Base-by-base conservation (phyloP, 345 rosid species). In the Camelina hispida region DNA sequence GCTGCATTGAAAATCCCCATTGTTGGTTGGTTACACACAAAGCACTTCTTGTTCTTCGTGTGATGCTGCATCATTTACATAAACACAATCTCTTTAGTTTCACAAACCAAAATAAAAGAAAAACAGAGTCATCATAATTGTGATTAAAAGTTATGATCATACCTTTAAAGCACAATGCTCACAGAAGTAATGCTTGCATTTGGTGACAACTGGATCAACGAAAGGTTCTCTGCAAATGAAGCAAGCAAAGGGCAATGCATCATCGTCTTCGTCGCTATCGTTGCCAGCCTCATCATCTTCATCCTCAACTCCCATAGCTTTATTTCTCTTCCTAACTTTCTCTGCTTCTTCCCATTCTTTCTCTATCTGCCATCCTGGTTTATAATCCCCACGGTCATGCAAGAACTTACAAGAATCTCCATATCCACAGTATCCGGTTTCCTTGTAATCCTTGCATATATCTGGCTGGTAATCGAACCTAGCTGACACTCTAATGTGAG, bases 101-200 rank as follows among this genome's bases (percentile, higher is more conserved):
- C 64, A n/a, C 8, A 34, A 2, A 2, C 66, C 60, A 34, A 1
- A 32, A 5, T n/a, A 76, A 63, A 48, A 56, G 1, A 62, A 63
- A 37, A 18, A 11, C 51, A 34, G 18, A 62, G 10, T 2, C 37
- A 34, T 18, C 66, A 15, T 47, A 37, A 30, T 1, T 51, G 17
- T 17, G 11, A 38, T 10, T 16, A 15, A 14, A 14, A 32, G 28
- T 3, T 53, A 77, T 7, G 9, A 47, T 17, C 51, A 2, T 77
- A 90, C 98, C 98, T 83, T 91, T 48, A 91, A 79, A 76, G 98
- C 96, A 66, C 97, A 93, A 79, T 93, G 98, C 88, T 93, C 96
- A 9, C 96, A 93, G 77, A 93, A 91, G 82, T 87, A 89, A 63
- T 93, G 97, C 77, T 85, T 87, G 89, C 97, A 93, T 53, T 93